Conservation (phyloP, 768 basidiomycete species). For the Tylopilus felleus region DNA sequence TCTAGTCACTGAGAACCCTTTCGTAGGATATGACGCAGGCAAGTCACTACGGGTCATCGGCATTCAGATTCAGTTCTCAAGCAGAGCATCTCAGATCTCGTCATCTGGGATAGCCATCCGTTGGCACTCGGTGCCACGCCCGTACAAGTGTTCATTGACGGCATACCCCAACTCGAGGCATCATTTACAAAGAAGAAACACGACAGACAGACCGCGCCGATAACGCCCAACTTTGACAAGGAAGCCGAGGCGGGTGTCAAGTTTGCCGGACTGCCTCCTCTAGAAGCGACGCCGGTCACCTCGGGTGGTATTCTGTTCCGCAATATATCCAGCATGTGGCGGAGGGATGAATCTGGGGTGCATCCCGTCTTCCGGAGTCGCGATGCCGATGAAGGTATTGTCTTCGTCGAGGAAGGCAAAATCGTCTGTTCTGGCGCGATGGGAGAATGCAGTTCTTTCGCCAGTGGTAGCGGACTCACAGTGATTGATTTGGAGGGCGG, state of each 20-base stretch:
- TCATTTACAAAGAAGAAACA: conserved; percentile 44
- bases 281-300: conserved; percentile 38
- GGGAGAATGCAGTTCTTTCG: conserved; percentile 10
- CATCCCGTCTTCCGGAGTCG: conserved; percentile 15
- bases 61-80: background rate
- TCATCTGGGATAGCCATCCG: conserved; percentile 75
- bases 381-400: conserved; percentile 23
- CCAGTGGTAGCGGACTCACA: conserved; percentile 6
- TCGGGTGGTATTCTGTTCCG: conserved; percentile 46
- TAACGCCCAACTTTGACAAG: conserved; percentile 53
- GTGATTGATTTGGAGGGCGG: conserved; percentile 60
- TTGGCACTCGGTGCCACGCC: conserved; percentile 78
- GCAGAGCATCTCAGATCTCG: conserved; percentile 37
- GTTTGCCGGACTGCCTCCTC: conserved; percentile 68
- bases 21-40: conserved; percentile 65
- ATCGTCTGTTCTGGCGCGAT: conserved; percentile 45
- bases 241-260: conserved; percentile 57
- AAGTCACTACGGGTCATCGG: background rate
- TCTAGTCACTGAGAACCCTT: background rate
- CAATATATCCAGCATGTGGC: conserved; percentile 44
- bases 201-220: conserved; percentile 49
- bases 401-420: conserved; percentile 52
- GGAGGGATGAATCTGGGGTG: conserved; percentile 21
- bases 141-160: conserved; percentile 78
- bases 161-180: conserved; percentile 57